Percentiles rank a stretch among this genome's conserved stretches.
Evolutionary conservation across 2,329 filamentous ascomycete species (phyloP).

Genomic region (Alternaria viburni): DNA sequence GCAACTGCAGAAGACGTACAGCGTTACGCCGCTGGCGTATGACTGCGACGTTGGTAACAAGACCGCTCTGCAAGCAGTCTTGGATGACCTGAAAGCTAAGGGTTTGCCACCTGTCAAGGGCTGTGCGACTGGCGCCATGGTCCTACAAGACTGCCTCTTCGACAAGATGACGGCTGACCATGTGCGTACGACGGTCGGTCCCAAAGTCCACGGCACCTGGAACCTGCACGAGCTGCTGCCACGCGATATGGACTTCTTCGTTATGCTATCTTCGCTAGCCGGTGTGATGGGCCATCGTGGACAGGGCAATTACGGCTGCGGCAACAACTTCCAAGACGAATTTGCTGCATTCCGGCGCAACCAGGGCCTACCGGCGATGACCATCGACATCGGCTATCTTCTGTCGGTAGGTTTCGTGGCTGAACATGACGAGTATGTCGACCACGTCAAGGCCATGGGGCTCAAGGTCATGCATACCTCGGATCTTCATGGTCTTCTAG

Average conservation of each 20-base stretch:
- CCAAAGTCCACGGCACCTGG: slow-evolving; percentile 46
- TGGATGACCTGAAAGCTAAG: neutral
- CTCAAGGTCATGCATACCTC: slow-evolving; percentile 12
- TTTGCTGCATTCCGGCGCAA: slow-evolving; percentile 22
- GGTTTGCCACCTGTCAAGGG: slow-evolving; percentile 33
- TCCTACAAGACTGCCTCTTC: slow-evolving; percentile 22
- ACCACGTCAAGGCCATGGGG: slow-evolving; percentile 12
- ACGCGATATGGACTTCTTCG: slow-evolving; percentile 29
- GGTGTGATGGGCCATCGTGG: slow-evolving; percentile 24
- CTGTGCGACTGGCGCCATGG: slow-evolving; percentile 37
- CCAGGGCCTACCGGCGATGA: slow-evolving; percentile 46
- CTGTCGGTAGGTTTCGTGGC: slow-evolving; percentile 35
- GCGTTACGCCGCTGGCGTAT: neutral
- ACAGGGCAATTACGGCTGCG: slow-evolving; percentile 31
- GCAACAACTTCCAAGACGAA: slow-evolving; percentile 28
- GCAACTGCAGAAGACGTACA: slow-evolving; percentile 2
- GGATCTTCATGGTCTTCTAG: slow-evolving; percentile 8
- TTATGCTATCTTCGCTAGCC: slow-evolving; percentile 26
- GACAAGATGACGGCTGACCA: slow-evolving; percentile 15
- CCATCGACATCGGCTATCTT: slow-evolving; percentile 24
- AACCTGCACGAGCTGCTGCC: slow-evolving; percentile 29
- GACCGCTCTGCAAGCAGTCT: neutral
- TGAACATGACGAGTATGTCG: slow-evolving; percentile 11
- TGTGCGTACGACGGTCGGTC: slow-evolving; percentile 6
- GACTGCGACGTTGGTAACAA: slow-evolving; percentile 4